A percentile compares a stretch with the other conserved stretches of the same genome.
Evolutionary conservation across 345 rosid genomes (phyloP).

Genomic region (Sonneratia alba): DNA sequence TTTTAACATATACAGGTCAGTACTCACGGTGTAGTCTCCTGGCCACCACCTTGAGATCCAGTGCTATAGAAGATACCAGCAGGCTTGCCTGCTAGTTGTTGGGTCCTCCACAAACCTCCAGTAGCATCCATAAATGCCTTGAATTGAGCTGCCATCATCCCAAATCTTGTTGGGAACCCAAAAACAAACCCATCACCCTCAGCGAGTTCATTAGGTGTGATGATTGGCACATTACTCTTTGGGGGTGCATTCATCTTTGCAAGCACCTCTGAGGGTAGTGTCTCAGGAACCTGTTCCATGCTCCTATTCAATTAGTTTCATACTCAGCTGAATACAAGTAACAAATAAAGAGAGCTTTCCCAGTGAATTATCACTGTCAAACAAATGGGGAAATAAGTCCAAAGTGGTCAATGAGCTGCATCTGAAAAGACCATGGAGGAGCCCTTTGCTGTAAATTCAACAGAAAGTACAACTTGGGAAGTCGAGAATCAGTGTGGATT

Average conservation of each 20-base stretch:
- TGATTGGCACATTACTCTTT: constrained; percentile 69
- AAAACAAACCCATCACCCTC: constrained; percentile 89
- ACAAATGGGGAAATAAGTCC: not conserved
- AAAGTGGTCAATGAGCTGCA: not conserved
- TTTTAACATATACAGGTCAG: not conserved
- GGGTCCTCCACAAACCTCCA: constrained; percentile 92
- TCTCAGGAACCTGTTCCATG: constrained; percentile 66
- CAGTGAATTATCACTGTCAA: not conserved
- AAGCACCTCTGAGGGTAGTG: constrained; percentile 73
- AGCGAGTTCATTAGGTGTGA: constrained; percentile 59
- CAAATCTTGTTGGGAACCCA: constrained; percentile 98
- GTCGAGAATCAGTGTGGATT: not conserved
- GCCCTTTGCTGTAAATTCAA: not conserved
- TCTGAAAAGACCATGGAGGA: not conserved
- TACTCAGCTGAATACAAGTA: not conserved
- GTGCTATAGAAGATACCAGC: constrained; percentile 97
- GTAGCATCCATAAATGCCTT: constrained; percentile 92
- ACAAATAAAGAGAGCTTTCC: not conserved
- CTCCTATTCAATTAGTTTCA: not conserved
- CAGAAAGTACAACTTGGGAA: not conserved
- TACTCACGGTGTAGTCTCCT: constrained; percentile 92
- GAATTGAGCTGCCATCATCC: constrained; percentile 98
- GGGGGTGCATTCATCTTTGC: constrained; percentile 87
- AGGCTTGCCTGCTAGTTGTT: constrained; percentile 88
- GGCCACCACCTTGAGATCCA: constrained; percentile 98